phyloP scores from a whole-genome alignment of 345 rosid genomes.

The Acer campestre region DNA sequence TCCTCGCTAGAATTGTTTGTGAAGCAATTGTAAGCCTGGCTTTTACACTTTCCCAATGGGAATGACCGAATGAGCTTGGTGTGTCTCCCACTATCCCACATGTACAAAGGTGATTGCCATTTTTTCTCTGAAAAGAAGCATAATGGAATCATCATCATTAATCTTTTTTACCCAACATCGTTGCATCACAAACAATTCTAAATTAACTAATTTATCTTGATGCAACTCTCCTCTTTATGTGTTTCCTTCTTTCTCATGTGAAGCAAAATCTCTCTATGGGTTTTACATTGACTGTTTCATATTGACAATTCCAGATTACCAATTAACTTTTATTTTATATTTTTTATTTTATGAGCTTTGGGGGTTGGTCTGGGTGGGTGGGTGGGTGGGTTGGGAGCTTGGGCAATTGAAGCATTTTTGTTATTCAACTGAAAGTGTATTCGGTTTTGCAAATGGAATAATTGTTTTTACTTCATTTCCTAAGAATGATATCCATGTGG shows the following conservation, averaged over 20 bases:
- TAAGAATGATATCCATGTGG: conserved; percentile 44
- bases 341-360: not conserved
- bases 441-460: not conserved
- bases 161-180: not conserved
- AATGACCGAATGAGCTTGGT: not conserved
- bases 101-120: not conserved
- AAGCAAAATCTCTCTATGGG: not conserved
- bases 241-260: conserved; percentile 5
- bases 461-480: conserved; percentile 26
- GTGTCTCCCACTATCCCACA: not conserved
- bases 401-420: not conserved
- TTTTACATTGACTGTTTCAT: not conserved
- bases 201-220: not conserved
- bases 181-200: not conserved
- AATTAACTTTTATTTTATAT: not conserved
- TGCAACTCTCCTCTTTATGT: not conserved
- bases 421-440: not conserved
- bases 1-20: not conserved
- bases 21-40: not conserved
- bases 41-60: not conserved
- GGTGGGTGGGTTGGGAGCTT: not conserved
- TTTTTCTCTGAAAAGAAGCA: not conserved
- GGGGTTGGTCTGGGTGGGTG: not conserved
- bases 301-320: not conserved
- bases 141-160: not conserved